Percentiles rank a stretch among this genome's conserved stretches.
Conservation (phyloP, 179 eudicot genomes). For the Silene noctiflora region DNA sequence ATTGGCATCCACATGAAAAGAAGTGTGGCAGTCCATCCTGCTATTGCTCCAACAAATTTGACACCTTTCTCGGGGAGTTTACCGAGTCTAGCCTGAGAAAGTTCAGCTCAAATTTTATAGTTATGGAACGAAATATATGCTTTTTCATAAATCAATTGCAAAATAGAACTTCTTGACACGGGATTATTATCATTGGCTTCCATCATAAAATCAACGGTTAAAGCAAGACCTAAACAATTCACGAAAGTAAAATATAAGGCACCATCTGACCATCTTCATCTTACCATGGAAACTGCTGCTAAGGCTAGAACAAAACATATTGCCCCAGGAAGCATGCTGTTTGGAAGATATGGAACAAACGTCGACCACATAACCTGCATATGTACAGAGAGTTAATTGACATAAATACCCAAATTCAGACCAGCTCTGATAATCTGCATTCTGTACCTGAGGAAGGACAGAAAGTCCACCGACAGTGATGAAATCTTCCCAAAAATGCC, state of each 20-base stretch:
- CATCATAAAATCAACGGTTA: not conserved
- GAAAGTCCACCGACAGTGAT: constrained; percentile 85
- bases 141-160: not conserved
- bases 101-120: constrained; percentile 13
- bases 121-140: not conserved
- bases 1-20: constrained; percentile 99
- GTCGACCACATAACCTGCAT: constrained; percentile 97
- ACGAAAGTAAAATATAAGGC: constrained; percentile 7
- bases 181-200: too few relatives aligned
- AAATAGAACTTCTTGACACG: not conserved
- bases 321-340: constrained; percentile 73
- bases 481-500: constrained; percentile 93
- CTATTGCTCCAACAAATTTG: constrained; percentile 64
- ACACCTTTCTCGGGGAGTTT: constrained; percentile 72
- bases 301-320: constrained; percentile 55
- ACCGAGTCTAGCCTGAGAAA: constrained; percentile 69
- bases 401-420: not conserved
- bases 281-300: constrained; percentile 69
- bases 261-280: constrained; percentile 19
- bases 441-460: constrained; percentile 78
- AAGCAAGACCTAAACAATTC: not conserved
- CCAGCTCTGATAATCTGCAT: not conserved
- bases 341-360: constrained; percentile 78
- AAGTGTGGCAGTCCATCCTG: constrained; percentile 99
- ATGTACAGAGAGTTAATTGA: not conserved